Evolutionary conservation across 148 eudicot genomes (phyloP), one percentile per base, ranked within the genome.

Genomic region (Silene conica): DNA sequence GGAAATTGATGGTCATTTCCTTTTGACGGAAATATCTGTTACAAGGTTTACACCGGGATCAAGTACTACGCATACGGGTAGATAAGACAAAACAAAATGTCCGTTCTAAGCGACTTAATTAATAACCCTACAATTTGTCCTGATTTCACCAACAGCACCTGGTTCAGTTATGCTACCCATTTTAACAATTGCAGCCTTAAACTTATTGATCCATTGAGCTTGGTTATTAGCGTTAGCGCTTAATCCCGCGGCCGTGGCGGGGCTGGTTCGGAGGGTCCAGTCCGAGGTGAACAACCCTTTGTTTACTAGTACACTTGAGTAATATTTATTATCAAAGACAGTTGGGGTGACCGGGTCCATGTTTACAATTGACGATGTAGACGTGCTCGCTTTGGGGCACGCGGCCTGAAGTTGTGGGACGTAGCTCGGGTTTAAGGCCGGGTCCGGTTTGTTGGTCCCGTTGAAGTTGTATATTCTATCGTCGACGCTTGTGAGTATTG

Each of bases 111-210:
- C n/a, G n/a, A n/a, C n/a, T n/a, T 73, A 79, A 63, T 74, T 79
- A 34, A 79, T 79, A 0, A 70, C 74, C 48, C 66, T 55, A 26
- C 82, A 79, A 43, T 79, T 79, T 12, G n/a, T 43, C 14, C 82
- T 46, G 61, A 79, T 79, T 79, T 79, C 78, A 22, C 82, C 82
- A 1, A 64, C 34, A n/a, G 65, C 52, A 54, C 76, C 83, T 13
- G 69, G 76, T 46, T 31, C 34, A 31, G 34, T 31, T 80, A 89
- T 88, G 14, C 58, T 61, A 62, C 92, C 89, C 96, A 90, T 87
- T 43, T 80, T 88, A 28, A 90, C 86, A 88, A 90, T 87, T 46
- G 91, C 92, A 19, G 76, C 81, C 3, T 82, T 81, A 67, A 90
- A 87, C 34, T 86, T 85, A 3, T n/a, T 76, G 64, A 45, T 43